A percentile compares a stretch with the other conserved stretches of the same genome.
These are phyloP conservation scores for Ogataea trehalophila DNA, from an alignment of 805 yeast species.

Conservation along the genomic window DNA sequence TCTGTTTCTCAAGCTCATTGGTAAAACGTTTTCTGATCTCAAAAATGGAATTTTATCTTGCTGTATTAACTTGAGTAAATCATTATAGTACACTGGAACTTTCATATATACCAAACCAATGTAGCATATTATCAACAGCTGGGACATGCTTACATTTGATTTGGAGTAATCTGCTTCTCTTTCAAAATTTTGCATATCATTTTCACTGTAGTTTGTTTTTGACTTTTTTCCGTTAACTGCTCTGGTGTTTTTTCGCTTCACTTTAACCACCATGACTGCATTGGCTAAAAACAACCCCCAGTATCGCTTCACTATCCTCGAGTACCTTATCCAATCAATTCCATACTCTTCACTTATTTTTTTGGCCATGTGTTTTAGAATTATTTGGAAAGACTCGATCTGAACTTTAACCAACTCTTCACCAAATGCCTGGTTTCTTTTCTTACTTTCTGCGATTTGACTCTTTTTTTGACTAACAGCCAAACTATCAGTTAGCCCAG, in stretches of 20 bases:
- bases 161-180: too few relatives aligned
- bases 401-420: conserved; percentile 15
- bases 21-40: conserved; percentile 17
- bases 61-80: conserved; percentile 39
- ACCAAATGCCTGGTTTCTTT: conserved; percentile 19
- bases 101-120: conserved; percentile 44
- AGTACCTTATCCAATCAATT: conserved; percentile 9
- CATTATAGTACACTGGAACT: conserved; percentile 46
- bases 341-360: conserved; percentile 33
- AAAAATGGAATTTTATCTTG: conserved; percentile 43
- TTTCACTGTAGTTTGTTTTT: neutral
- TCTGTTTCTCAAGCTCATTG: conserved; percentile 15
- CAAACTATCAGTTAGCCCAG: conserved; percentile 31
- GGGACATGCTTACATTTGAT: neutral
- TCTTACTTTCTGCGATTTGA: neutral
- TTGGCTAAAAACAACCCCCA: conserved; percentile 19
- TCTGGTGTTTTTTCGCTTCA: neutral
- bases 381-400: conserved; percentile 24
- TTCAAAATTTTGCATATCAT: neutral
- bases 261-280: neutral
- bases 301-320: conserved; percentile 29
- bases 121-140: conserved; percentile 37
- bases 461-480: conserved; percentile 8
- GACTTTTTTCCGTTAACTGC: neutral
- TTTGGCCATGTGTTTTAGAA: conserved; percentile 45